Evolutionary conservation across 2,329 filamentous ascomycete genomes (phyloP), one percentile per base, ranked within the genome.

Genomic region (Nemania abortiva): DNA sequence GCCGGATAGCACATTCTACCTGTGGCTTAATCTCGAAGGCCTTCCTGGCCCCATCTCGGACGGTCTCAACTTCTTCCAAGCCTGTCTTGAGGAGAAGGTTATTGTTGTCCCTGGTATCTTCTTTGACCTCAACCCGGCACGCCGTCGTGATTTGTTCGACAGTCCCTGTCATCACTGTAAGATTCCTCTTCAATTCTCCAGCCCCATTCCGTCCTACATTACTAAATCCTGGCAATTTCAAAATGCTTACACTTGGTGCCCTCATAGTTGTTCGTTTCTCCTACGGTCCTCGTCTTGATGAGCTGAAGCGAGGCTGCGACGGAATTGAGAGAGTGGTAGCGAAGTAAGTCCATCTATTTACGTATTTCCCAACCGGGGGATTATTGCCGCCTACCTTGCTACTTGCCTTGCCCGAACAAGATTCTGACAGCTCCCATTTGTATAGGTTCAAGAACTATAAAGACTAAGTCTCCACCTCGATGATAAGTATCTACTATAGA

Each of bases 101-200:
- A 98, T 98, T 77, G 94, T 98, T 20, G 95, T 98, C 4, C 95
- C 95, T 0, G 95, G 95, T 69, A 98, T 98, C 81, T 98, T 98
- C 87, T 98, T 98, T 80, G 95, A 98, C 77, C 83, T 98, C 72
- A 98, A 98, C 84, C 95, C 95, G 3, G 91, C 92, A 42, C 92
- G 94, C 80, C 88, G 95, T 73, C 88, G 95, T 79, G 95, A 98
- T 81, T 82, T 98, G 74, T 98, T 98, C 74, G 95, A 98, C 82
- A 93, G 90, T 74, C 95, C 95, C 68, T 98, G 95, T 82, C 95
- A 98, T 82, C 92, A 96, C 82, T 97, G 77, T 79, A 66, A 77
- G 77, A 73, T 60, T 18, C 11, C 15, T 18, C 54, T 27, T 3
- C 2, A 11, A 29, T 20, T 1, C 2, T 10, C 27, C 37, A 2